These are phyloP conservation scores for Malassezia globosa DNA, from an alignment of 1,284 basidiomycete species.

Conservation along the genomic window DNA sequence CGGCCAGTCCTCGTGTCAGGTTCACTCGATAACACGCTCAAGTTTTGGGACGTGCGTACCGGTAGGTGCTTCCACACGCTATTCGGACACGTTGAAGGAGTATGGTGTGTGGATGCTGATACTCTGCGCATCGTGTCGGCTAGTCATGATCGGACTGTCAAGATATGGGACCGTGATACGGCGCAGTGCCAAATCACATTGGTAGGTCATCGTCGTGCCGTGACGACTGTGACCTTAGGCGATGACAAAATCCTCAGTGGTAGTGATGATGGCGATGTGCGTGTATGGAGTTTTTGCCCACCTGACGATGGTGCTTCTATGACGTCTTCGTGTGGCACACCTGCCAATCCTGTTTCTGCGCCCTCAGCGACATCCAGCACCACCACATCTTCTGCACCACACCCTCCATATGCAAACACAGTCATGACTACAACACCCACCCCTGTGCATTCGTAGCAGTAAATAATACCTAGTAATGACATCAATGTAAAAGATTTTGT, in stretches of 20 bases:
- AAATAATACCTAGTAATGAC: no score
- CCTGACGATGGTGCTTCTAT: not conserved
- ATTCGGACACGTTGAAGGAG: conserved; percentile 85
- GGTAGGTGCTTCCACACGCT: conserved; percentile 69
- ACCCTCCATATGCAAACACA: not conserved
- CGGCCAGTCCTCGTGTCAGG: conserved; percentile 69
- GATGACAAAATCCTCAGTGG: conserved; percentile 94
- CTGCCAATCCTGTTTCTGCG: no score
- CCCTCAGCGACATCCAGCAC: not conserved
- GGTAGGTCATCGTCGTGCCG: conserved; percentile 84
- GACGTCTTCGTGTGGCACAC: not conserved
- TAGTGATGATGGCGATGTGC: conserved; percentile 70
- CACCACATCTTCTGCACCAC: not conserved
- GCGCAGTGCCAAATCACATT: conserved; percentile 78
- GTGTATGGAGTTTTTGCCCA: conserved; percentile 35
- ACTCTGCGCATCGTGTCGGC: conserved; percentile 81
- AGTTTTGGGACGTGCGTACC: conserved; percentile 86
- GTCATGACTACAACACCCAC: no score
- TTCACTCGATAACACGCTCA: conserved; percentile 88
- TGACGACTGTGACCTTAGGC: conserved; percentile 76
- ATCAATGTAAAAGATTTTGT: not conserved
- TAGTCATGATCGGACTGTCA: conserved; percentile 79
- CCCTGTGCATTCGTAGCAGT: no score
- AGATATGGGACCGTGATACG: conserved; percentile 83
- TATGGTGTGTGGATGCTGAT: conserved; percentile 89